Evolutionary conservation across 2,329 filamentous ascomycete species (phyloP).

Genomic region (Cercospora sojina): DNA sequence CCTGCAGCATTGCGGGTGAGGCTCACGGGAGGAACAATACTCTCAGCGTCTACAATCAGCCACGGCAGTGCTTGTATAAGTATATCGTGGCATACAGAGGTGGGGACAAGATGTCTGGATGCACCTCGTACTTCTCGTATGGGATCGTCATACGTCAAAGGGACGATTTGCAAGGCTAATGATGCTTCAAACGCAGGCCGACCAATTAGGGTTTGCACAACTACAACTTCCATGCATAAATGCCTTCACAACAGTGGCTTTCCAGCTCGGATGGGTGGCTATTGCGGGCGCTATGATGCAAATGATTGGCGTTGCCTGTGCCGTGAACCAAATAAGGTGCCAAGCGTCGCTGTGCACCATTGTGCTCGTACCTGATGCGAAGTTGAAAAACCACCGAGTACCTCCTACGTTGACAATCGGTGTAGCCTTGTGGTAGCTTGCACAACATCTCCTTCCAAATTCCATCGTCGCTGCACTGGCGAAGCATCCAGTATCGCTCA

Average conservation of each 20-base stretch:
- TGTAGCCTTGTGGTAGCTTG: neutral
- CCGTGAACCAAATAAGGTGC: neutral
- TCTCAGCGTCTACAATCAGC: neutral
- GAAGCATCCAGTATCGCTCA: neutral
- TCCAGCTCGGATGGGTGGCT: neutral
- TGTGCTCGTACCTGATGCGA: neutral
- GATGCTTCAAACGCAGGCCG: neutral
- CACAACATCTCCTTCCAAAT: neutral
- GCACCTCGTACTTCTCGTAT: slow-evolving; percentile 19
- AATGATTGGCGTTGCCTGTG: neutral
- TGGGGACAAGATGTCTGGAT: neutral
- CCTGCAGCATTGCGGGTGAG: slow-evolving; percentile 12
- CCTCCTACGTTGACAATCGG: neutral
- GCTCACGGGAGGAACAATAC: neutral
- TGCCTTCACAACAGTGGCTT: neutral
- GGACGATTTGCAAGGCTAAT: neutral
- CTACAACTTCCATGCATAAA: neutral
- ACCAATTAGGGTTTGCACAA: neutral
- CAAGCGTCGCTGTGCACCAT: neutral
- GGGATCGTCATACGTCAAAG: slow-evolving; percentile 6
- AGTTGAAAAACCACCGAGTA: neutral
- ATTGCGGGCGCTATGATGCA: neutral
- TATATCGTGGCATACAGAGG: neutral
- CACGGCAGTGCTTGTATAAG: slow-evolving; percentile 7
- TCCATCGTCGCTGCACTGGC: neutral